Evolutionary conservation across 2,329 filamentous ascomycete species (phyloP), one percentile per base, ranked within the genome.

Genomic region (Cordyceps tenuipes): DNA sequence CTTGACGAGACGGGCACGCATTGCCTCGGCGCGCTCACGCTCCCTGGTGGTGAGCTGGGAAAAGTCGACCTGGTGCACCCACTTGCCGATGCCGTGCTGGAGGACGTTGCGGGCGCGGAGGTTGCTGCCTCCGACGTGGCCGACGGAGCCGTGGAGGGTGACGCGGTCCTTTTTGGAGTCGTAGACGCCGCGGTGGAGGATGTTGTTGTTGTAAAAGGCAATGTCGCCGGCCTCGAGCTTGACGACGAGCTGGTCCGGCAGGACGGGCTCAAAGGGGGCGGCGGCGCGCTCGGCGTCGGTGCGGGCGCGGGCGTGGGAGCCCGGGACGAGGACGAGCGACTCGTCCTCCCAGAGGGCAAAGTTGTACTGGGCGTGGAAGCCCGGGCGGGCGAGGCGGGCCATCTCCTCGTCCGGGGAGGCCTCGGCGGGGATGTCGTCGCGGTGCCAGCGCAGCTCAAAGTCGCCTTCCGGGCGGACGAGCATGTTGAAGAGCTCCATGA

Each of bases 171-270:
- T 80, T 1, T 44, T 66, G 13, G 74, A 72, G 64, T 80, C 75
- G 70, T 91, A 91, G 31, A 83, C 82, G 1, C 88, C 88, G 4
- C 88, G 77, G 68, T 91, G 88, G 63, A 95, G 71, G 64, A 96
- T 95, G 71, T 96, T 95, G 69, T 92, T 95, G 72, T 96, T 86
- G 70, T 96, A 96, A 68, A 96, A 96, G 47, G 89, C 89, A 17
- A 88, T 84, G 72, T 96, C 91, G 0, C 91, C 91, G 0, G 90
- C 80, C 63, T 82, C 75, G 63, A 95, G 76, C 68, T 77, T 69
- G 17, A 95, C 90, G 3, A 82, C 73, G 15, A 86, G 68, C 76
- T 91, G 86, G 0, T 76, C 83, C 0, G 86, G 84, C 65, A 94
- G 66, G 1, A 75, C 68, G 2, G 75, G 68, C 65, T 86, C 87